A percentile compares a stretch with the other conserved stretches of the same genome.
Evolutionary conservation across 306 rosid species (phyloP).

Genomic region (Macrotyloma uniflorum): DNA sequence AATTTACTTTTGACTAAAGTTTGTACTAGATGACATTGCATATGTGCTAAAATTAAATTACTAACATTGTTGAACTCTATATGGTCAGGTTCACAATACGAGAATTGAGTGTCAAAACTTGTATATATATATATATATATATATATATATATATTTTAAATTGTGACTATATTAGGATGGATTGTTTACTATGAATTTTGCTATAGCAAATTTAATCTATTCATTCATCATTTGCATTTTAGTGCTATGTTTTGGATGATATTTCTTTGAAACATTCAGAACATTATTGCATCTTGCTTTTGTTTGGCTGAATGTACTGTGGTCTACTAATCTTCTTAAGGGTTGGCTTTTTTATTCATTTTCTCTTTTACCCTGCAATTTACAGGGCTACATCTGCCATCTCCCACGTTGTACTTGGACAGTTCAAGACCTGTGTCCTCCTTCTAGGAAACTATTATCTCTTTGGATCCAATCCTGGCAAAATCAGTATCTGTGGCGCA

Average conservation of each 20-base stretch:
- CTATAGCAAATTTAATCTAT: not conserved
- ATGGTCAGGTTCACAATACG: not conserved
- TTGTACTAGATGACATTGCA: not conserved
- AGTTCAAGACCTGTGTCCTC: constrained; percentile 92
- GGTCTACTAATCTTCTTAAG: not conserved
- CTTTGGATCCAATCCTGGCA: constrained; percentile 86
- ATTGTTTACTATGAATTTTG: not conserved
- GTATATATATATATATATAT: not conserved
- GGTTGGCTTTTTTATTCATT: constrained; percentile 22
- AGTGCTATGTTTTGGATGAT: not conserved
- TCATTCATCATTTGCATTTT: not conserved
- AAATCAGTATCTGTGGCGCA: constrained; percentile 79
- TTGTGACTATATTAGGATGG: not conserved
- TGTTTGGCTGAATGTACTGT: not conserved
- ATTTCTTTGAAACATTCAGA: not conserved
- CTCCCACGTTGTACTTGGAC: constrained; percentile 94
- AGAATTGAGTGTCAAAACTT: not conserved
- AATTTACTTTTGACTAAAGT: too few species aligned
- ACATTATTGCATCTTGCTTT: not conserved
- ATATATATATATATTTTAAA: not conserved
- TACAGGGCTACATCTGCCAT: constrained; percentile 92
- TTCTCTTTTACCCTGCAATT: constrained; percentile 19
- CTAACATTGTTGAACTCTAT: not conserved
- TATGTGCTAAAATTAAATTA: not conserved
- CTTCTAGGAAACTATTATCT: constrained; percentile 88